Percentiles rank a stretch among this genome's conserved stretches.
These are phyloP conservation scores for Rosa chinensis DNA, from an alignment of 306 rosid genomes.

Conservation along the genomic window DNA sequence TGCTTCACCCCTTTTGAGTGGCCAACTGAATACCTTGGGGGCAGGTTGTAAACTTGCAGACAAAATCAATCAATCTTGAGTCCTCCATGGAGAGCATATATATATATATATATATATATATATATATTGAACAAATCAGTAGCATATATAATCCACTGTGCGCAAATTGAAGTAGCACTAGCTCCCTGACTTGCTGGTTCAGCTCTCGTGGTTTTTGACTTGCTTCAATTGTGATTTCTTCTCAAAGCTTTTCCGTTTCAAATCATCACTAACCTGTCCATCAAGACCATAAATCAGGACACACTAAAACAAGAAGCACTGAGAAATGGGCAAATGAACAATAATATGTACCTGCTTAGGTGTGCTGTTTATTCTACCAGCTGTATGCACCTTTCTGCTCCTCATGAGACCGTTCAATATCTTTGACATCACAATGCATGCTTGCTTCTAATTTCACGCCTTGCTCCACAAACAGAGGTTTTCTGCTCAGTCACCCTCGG, in stretches of 20 bases:
- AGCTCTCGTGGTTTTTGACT: slow-evolving; percentile 2
- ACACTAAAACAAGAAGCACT: not conserved
- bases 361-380: slow-evolving; percentile 21
- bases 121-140: slow-evolving; percentile 8
- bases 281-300: slow-evolving; percentile 10
- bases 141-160: slow-evolving; percentile 22
- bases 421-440: slow-evolving; percentile 32
- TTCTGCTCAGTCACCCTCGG: slow-evolving; percentile 50
- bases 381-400: slow-evolving; percentile 47
- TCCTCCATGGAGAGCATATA: slow-evolving; percentile 10
- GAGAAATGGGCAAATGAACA: not conserved
- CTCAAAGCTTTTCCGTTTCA: not conserved
- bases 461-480: slow-evolving; percentile 45
- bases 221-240: slow-evolving; percentile 4
- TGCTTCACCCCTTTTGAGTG: not conserved
- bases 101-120: not conserved
- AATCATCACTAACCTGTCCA: slow-evolving; percentile 19
- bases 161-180: not conserved
- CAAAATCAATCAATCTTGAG: not conserved
- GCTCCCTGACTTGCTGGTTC: not conserved
- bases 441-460: slow-evolving; percentile 55
- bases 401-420: slow-evolving; percentile 43
- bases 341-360: slow-evolving; percentile 15
- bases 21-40: not conserved
- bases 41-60: slow-evolving; percentile 3